phyloP scores from a whole-genome alignment of 2,329 filamentous ascomycete genomes.

The Xylariaceae sp. region DNA sequence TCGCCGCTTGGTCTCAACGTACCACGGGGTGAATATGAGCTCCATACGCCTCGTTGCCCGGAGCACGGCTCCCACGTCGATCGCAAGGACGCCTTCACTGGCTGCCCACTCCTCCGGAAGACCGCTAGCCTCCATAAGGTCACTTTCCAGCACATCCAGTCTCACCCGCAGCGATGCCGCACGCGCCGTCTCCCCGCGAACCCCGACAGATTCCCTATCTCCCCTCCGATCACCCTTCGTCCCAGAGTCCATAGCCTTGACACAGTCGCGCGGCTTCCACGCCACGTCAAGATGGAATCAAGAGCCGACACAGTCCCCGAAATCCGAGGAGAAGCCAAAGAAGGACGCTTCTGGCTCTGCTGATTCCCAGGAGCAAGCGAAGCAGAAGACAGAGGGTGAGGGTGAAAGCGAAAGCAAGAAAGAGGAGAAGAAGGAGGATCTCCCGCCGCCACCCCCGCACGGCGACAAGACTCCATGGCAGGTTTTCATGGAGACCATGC shows the following conservation, averaged over 20 bases:
- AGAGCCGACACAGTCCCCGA: conserved; percentile 26
- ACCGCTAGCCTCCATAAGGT: conserved; percentile 45
- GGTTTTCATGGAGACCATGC: conserved; percentile 96
- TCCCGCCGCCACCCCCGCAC: conserved; percentile 86
- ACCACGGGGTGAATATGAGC: conserved; percentile 38
- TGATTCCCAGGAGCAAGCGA: conserved; percentile 41
- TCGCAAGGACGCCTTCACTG: conserved; percentile 39
- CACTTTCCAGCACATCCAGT: conserved; percentile 36
- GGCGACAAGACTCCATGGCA: conserved; percentile 99
- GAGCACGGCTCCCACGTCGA: conserved; percentile 40
- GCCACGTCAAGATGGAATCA: conserved; percentile 32
- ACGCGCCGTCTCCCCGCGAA: conserved; percentile 27
- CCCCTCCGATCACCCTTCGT: conserved; percentile 44
- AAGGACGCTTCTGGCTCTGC: conserved; percentile 31
- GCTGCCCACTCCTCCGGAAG: conserved; percentile 37
- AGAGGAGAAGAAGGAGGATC: conserved; percentile 59
- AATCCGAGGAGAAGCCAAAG: conserved; percentile 34
- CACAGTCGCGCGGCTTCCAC: conserved; percentile 38
- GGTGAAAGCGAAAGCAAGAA: conserved; percentile 45
- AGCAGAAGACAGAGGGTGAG: conserved; percentile 42
- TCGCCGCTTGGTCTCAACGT: conserved; percentile 13
- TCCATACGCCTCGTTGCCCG: conserved; percentile 39
- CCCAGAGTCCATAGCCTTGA: conserved; percentile 37
- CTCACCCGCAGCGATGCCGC: conserved; percentile 27
- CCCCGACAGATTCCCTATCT: conserved; percentile 31